phyloP scores from a whole-genome alignment of 768 basidiomycete genomes.

The Suillus discolor region DNA sequence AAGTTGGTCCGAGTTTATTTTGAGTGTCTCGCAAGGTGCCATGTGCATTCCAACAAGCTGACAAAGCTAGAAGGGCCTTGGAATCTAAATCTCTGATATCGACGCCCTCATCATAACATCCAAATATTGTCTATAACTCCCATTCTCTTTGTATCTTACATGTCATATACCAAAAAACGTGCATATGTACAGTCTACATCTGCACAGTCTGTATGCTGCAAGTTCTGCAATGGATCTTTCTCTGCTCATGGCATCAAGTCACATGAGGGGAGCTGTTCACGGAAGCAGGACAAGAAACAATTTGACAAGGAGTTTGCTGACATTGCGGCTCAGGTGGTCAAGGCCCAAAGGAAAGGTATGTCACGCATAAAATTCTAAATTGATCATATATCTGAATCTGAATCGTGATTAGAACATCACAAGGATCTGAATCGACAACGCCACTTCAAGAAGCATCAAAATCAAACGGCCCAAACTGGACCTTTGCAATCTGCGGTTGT shows the following conservation, averaged over 20 bases:
- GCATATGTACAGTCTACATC: background rate
- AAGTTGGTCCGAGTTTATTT: background rate
- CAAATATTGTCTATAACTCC: too few species aligned
- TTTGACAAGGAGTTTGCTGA: conserved; percentile 8
- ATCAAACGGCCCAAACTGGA: too few species aligned
- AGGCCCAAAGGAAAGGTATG: conserved; percentile 4
- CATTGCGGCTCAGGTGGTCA: background rate
- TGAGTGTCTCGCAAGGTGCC: background rate
- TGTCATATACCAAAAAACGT: background rate
- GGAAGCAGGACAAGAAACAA: background rate
- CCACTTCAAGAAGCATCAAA: too few species aligned
- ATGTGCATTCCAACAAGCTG: background rate
- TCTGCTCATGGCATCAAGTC: conserved; percentile 6
- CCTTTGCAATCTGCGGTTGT: too few species aligned
- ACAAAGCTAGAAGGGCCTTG: background rate
- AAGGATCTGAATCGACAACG: too few species aligned
- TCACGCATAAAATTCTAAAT: too few species aligned
- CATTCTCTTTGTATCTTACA: too few species aligned
- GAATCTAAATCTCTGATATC: background rate
- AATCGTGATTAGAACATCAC: background rate
- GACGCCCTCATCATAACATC: too few species aligned
- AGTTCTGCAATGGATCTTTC: background rate
- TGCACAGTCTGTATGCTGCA: too few species aligned
- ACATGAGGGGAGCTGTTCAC: conserved; percentile 6
- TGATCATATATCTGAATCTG: too few species aligned